These are phyloP conservation scores for Manihot esculenta DNA, from an alignment of 441 rosid genomes.

Conservation along the genomic window DNA sequence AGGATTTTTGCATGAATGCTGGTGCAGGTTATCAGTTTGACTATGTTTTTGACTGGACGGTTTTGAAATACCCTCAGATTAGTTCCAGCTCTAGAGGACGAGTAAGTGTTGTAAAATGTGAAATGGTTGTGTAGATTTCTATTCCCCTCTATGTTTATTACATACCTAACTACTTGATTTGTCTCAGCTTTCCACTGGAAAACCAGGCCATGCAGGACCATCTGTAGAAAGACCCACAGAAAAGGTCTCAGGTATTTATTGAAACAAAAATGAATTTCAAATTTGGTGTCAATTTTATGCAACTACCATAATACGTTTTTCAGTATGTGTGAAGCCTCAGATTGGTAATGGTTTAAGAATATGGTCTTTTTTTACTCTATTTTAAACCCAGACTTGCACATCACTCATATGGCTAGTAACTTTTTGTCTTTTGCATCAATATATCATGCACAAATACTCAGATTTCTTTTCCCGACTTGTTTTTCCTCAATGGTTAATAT, in stretches of 20 bases:
- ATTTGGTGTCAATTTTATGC: conserved; percentile 8
- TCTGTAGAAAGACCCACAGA: conserved; percentile 62
- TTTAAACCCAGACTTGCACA: not conserved
- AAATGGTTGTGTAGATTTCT: conserved; percentile 17
- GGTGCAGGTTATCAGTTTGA: conserved; percentile 95
- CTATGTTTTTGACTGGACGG: conserved; percentile 96
- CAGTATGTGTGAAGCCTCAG: conserved; percentile 2
- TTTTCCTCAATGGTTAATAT: not conserved
- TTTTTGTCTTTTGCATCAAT: not conserved
- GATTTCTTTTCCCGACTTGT: not conserved
- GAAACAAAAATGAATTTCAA: conserved; percentile 6
- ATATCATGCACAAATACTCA: not conserved
- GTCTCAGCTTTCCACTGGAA: conserved; percentile 52
- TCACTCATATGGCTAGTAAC: not conserved
- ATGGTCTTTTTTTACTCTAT: not conserved
- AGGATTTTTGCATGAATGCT: not conserved
- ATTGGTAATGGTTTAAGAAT: not conserved
- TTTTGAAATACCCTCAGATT: conserved; percentile 85
- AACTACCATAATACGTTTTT: not conserved
- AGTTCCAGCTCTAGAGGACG: conserved; percentile 74
- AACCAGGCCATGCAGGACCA: conserved; percentile 62
- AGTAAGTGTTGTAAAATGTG: conserved; percentile 42
- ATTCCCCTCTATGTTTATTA: conserved; percentile 8
- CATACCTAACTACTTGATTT: conserved; percentile 12
- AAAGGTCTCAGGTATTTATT: conserved; percentile 53